A percentile compares a stretch with the other conserved stretches of the same genome.
Conservation (phyloP, 768 basidiomycete species). For the Terana coerulea region DNA sequence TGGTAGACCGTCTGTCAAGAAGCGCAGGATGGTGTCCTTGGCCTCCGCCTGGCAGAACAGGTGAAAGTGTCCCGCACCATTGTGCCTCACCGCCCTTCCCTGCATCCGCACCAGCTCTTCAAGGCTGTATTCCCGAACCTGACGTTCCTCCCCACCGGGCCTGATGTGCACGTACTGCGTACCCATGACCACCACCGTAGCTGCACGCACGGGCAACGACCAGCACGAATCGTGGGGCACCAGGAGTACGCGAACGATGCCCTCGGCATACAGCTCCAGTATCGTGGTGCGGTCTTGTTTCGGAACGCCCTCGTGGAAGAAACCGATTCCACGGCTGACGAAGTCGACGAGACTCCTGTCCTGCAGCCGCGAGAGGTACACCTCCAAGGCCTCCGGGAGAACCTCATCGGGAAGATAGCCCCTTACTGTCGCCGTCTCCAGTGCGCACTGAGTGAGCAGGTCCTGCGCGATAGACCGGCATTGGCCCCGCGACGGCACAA, state of each 20-base stretch:
- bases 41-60: constrained; percentile 90
- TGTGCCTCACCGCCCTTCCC: constrained; percentile 65
- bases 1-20: constrained; percentile 85
- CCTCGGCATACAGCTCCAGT: constrained; percentile 78
- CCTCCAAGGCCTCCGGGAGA: constrained; percentile 53
- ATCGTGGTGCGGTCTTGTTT: constrained; percentile 67
- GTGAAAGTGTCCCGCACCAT: constrained; percentile 60
- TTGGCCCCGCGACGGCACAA: constrained; percentile 83
- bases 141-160: constrained; percentile 49
- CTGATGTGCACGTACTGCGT: constrained; percentile 74
- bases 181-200: constrained; percentile 84
- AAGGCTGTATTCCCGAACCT: constrained; percentile 75
- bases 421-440: constrained; percentile 61
- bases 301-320: constrained; percentile 74
- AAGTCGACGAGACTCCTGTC: constrained; percentile 66
- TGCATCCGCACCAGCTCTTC: constrained; percentile 91
- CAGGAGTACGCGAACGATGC: constrained; percentile 75
- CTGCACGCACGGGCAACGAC: constrained; percentile 82
- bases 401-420: constrained; percentile 61
- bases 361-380: constrained; percentile 52
- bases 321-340: constrained; percentile 80
- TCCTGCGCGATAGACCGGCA: constrained; percentile 74
- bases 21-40: constrained; percentile 74
- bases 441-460: constrained; percentile 82
- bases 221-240: constrained; percentile 83